Evolutionary conservation across 768 basidiomycete species (phyloP).

Genomic region (Tricholoma sp.): DNA sequence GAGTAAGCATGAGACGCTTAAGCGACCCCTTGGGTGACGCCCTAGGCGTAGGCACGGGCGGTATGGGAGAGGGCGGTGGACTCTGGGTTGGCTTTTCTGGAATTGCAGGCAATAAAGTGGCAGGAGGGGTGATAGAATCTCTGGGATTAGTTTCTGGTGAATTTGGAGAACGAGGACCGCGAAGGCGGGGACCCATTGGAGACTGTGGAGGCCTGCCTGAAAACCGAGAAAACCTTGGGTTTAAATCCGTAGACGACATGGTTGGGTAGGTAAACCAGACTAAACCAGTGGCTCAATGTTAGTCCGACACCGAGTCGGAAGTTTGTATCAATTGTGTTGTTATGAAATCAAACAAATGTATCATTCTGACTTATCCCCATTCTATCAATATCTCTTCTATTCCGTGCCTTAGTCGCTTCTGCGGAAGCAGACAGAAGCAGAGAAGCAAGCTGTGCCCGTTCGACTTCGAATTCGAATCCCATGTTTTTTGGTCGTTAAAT

Average conservation of each 20-base stretch:
- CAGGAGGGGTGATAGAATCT: neutral
- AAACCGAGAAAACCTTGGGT: slow-evolving; percentile 16
- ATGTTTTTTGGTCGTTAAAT: no score
- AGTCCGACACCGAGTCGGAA: no score
- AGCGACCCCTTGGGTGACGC: slow-evolving; percentile 7
- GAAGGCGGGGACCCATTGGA: slow-evolving; percentile 18
- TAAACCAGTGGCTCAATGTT: no score
- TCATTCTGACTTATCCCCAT: no score
- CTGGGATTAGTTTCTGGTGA: neutral
- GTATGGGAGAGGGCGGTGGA: slow-evolving; percentile 5
- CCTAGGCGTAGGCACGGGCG: slow-evolving; percentile 3
- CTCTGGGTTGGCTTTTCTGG: slow-evolving; percentile 6
- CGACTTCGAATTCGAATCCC: no score
- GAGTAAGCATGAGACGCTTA: slow-evolving; percentile 33
- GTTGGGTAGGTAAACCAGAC: neutral
- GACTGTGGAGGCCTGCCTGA: slow-evolving; percentile 10
- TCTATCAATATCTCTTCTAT: no score
- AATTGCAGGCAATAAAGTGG: slow-evolving; percentile 12
- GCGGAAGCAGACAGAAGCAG: no score
- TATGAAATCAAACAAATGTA: no score
- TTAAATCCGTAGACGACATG: slow-evolving; percentile 17
- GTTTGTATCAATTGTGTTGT: no score
- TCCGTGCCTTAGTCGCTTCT: no score
- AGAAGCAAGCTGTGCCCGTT: no score
- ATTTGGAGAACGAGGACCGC: slow-evolving; percentile 5